These are phyloP conservation scores for Suhomyces tanzawaensis DNA, from an alignment of 805 yeast species.

Conservation along the genomic window DNA sequence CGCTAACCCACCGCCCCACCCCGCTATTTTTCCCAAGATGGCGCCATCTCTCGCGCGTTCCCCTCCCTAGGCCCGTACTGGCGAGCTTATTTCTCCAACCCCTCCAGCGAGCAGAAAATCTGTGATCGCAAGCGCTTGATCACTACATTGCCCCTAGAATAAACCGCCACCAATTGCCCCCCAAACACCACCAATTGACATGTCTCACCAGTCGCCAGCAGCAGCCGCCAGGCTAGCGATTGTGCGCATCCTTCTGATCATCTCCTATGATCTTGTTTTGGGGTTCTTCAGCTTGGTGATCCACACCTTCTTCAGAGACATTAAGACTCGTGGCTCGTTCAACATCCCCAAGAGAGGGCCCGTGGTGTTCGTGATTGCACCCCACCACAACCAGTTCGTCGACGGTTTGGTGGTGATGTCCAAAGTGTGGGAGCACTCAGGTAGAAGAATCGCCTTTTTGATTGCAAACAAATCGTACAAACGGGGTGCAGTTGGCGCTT, in stretches of 20 bases:
- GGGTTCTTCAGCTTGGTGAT: conserved; percentile 33
- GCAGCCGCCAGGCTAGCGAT: no score
- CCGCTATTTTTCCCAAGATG: no score
- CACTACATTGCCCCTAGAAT: no score
- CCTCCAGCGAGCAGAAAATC: no score
- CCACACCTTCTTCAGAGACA: conserved; percentile 42
- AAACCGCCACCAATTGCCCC: no score
- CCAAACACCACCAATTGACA: no score
- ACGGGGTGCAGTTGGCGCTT: conserved; percentile 28
- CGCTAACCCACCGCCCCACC: no score
- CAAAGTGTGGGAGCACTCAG: conserved; percentile 28
- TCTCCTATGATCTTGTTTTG: conserved; percentile 29
- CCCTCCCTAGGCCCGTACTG: no score
- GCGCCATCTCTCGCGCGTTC: no score
- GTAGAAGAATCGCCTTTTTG: conserved; percentile 34
- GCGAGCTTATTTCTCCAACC: no score
- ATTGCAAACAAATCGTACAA: conserved; percentile 38
- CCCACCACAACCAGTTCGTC: conserved; percentile 43
- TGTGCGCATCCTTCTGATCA: not conserved
- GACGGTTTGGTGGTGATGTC: conserved; percentile 40
- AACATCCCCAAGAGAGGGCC: conserved; percentile 38
- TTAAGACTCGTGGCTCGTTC: conserved; percentile 36
- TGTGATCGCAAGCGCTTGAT: no score
- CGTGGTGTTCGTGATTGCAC: conserved; percentile 41
- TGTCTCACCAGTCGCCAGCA: no score